Base-by-base conservation (phyloP, 208 protist genomes). In the Wallacemonas sp. region DNA sequence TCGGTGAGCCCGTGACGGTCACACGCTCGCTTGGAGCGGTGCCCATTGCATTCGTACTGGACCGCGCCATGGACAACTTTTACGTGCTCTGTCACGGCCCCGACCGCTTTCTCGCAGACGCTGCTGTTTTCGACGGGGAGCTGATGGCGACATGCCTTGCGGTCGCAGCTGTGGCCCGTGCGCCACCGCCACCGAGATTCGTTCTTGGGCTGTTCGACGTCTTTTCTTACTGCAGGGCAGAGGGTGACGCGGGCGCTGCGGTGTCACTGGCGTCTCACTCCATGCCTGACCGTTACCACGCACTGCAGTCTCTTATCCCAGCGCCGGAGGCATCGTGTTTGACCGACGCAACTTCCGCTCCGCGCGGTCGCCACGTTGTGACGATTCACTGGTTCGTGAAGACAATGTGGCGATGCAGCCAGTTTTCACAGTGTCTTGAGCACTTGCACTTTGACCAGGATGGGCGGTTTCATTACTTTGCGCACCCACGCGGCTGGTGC, bases 51-150 rank as follows among this genome's bases (percentile, higher is more conserved):
- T 78, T 76, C 44, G 77, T 68, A 19, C 53, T 92, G 27, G 86
- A 92, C 58, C 82, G 86, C 45, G 75, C 78, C 0, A 72, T 92
- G 65, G 65, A 76, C 21, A 69, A 66, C 3, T 68, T 73, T 5
- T 86, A 90, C 70, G 71, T 89, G 19, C 64, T 88, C 22, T 50
- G 80, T 9, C 73, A 86, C 21, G 58, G 68, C n/a, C 62, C 66
- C 54, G 60, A 44, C 3, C 13, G 37, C 1, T 58, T 59, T 26
- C 58, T 63, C 22, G 72, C 74, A 60, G 37, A 22, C 17, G 48
- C 17, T 37, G 79, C 79, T 63, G 79, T 85, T 1, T 3, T 92
- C 10, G 86, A 92, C 68, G 80, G 74, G 0, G 86, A 92, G 66
- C 69, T 92, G 3, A 81, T 92, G 76, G 15, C 67, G 19, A 55